Evolutionary conservation across 495 filamentous ascomycete genomes (phyloP).

Genomic region (Acidomyces sp.): DNA sequence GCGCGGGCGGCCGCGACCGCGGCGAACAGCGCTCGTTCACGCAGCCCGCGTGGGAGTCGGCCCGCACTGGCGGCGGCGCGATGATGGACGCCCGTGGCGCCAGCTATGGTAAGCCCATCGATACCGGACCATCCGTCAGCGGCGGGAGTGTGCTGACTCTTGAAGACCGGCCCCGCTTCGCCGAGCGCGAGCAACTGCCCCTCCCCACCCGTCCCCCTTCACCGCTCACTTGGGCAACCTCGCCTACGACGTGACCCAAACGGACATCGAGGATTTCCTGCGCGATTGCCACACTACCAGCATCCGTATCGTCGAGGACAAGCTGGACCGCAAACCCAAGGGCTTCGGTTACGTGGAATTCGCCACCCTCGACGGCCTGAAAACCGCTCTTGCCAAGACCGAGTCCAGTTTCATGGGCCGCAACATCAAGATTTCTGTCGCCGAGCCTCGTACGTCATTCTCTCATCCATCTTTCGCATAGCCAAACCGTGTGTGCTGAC

Average conservation of each 20-base stretch:
- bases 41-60: slow-evolving; percentile 15
- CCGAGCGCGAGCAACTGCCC: slow-evolving; percentile 62
- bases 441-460: slow-evolving; percentile 60
- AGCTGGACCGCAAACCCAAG: slow-evolving; percentile 79
- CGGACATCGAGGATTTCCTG: slow-evolving; percentile 75
- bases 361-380: slow-evolving; percentile 70
- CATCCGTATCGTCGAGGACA: slow-evolving; percentile 92
- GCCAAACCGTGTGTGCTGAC: slow-evolving; percentile 23
- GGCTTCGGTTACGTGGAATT: slow-evolving; percentile 98
- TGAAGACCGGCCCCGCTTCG: slow-evolving; percentile 19
- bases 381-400: slow-evolving; percentile 75
- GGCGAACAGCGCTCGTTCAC: slow-evolving; percentile 18
- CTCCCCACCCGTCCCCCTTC: slow-evolving; percentile 79
- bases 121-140: too few species aligned
- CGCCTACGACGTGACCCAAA: slow-evolving; percentile 76
- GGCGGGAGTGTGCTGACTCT: too few species aligned
- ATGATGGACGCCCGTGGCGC: slow-evolving; percentile 11
- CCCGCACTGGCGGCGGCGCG: slow-evolving; percentile 13
- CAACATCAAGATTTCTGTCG: slow-evolving; percentile 74
- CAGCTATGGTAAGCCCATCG: slow-evolving; percentile 15
- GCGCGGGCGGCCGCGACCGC: slow-evolving; percentile 5
- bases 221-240: slow-evolving; percentile 95
- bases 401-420: slow-evolving; percentile 70
- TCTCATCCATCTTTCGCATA: slow-evolving; percentile 21
- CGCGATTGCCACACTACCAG: slow-evolving; percentile 67